Evolutionary conservation across 345 rosid species (phyloP).

Genomic region (Diplotaxis tenuifolia): DNA sequence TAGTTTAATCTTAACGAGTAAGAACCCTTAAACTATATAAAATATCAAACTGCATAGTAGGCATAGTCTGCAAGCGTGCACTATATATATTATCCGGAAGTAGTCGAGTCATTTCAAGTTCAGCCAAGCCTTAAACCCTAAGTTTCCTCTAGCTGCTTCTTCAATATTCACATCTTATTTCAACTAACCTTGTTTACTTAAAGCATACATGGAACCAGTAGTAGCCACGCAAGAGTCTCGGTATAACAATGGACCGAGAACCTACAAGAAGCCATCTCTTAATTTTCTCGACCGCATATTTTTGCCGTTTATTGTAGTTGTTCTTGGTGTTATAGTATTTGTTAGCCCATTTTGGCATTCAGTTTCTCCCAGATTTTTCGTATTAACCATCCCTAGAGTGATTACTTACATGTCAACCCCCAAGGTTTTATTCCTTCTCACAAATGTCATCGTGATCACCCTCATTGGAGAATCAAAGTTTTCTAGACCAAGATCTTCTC

Average conservation of each 20-base stretch:
- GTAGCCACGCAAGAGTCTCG: conserved; percentile 33
- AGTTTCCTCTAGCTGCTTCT: conserved; percentile 7
- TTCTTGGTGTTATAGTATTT: conserved; percentile 39
- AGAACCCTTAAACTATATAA: conserved; percentile 25
- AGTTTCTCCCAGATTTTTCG: conserved; percentile 25
- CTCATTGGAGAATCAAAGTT: conserved; percentile 53
- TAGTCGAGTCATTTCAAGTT: neutral
- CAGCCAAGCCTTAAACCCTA: conserved; percentile 1
- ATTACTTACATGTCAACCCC: conserved; percentile 30
- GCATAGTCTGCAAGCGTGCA: conserved; percentile 12
- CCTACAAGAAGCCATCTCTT: conserved; percentile 20
- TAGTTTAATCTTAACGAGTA: conserved; percentile 28
- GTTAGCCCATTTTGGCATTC: conserved; percentile 47
- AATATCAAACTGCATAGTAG: neutral
- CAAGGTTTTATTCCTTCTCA: conserved; percentile 49
- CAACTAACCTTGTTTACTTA: neutral
- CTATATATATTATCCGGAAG: conserved; percentile 9
- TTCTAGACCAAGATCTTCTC: conserved; percentile 39
- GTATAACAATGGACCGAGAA: too few species aligned
- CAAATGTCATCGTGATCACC: conserved; percentile 52
- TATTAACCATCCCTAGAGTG: conserved; percentile 36
- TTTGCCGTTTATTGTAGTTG: conserved; percentile 26
- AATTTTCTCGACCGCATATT: conserved; percentile 33
- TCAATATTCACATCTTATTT: conserved; percentile 3
- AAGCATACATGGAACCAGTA: conserved; percentile 23